phyloP scores from a whole-genome alignment of 2,329 filamentous ascomycete species.

The Juglanconis sp. region DNA sequence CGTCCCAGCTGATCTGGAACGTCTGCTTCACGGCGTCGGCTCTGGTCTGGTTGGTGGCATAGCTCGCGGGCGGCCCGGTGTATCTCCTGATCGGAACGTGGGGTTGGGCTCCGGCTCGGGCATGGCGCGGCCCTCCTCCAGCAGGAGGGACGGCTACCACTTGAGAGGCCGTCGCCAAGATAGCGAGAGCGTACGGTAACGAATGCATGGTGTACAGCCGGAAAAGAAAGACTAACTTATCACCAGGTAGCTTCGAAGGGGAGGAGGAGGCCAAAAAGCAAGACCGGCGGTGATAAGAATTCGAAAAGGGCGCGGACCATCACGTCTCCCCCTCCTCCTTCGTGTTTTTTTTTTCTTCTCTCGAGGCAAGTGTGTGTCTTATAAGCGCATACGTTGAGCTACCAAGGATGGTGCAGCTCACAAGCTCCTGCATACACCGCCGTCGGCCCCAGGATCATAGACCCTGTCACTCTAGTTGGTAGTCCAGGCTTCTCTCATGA shows the following conservation, averaged over 20 bases:
- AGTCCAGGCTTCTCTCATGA: too few species aligned
- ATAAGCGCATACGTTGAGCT: neutral
- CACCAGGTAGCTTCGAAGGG: neutral
- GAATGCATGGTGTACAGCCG: slow-evolving; percentile 21
- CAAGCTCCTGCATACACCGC: slow-evolving; percentile 3
- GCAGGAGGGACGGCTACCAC: slow-evolving; percentile 15
- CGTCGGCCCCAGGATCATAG: slow-evolving; percentile 3
- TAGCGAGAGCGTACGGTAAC: slow-evolving; percentile 3
- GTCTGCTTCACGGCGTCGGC: slow-evolving; percentile 63
- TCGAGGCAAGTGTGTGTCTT: neutral
- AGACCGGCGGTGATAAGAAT: neutral
- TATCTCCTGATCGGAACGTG: slow-evolving; percentile 8
- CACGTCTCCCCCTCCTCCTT: too few species aligned
- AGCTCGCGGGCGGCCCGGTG: slow-evolving; percentile 14
- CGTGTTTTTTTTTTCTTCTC: neutral
- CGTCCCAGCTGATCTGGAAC: slow-evolving; percentile 69
- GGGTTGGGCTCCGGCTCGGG: neutral
- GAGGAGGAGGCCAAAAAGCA: neutral
- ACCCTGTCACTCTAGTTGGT: neutral
- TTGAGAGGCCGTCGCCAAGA: slow-evolving; percentile 10
- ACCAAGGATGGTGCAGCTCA: neutral
- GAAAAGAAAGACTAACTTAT: neutral
- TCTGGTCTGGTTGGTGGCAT: slow-evolving; percentile 36
- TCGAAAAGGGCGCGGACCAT: neutral
- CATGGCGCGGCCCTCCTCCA: neutral